Base-by-base conservation (phyloP, 495 filamentous ascomycete genomes). In the Aspergillus heteromorphus region DNA sequence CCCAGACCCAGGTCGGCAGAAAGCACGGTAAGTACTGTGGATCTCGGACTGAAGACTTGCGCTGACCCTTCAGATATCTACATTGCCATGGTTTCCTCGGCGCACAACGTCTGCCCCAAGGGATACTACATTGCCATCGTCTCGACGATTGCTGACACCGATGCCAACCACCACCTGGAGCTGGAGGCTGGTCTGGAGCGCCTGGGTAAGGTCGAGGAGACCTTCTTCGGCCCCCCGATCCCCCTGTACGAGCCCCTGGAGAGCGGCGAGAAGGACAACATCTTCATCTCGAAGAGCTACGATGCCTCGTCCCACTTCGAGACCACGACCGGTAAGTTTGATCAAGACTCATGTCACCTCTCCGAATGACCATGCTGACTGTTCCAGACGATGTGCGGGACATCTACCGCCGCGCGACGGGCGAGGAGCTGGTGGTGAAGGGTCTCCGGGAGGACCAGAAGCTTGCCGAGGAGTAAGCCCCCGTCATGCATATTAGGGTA, bases 121-220 rank as follows among this genome's bases (percentile, higher is more conserved):
- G 93, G 92, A 40, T 97, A 97, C 81, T 97, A 95, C 77, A 91
- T 99, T 61, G 95, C 93, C 56, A 97, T 96, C 61, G 91, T 99
- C 49, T 95, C 90, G 47, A 99, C 95, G 54, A 96, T 99, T 60
- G 89, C 95, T 61, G 93, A 99, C 79, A 85, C 84, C 38, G 75
- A 83, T 56, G 84, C 87, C 55, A 97, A 99, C 79, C 92, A 95
- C 74, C 95, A 97, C 70, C 70, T 96, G 21, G 93, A 99, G 74
- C 85, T 99, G 4, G 87, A 92, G 68, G 86, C 92, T 19, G 93
- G 93, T 53, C 87, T 99, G 57, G 91, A 97, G 66, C 84, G 93
- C 54, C 86, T 99, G 21, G 93, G 95, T 55, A 82, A 81, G 59
- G 93, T 96, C 57, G 91, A 97, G 73, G 95, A 97, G 80, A 93